Base-by-base conservation (phyloP, 1,284 basidiomycete genomes). In the Fomitopsis pinicola region DNA sequence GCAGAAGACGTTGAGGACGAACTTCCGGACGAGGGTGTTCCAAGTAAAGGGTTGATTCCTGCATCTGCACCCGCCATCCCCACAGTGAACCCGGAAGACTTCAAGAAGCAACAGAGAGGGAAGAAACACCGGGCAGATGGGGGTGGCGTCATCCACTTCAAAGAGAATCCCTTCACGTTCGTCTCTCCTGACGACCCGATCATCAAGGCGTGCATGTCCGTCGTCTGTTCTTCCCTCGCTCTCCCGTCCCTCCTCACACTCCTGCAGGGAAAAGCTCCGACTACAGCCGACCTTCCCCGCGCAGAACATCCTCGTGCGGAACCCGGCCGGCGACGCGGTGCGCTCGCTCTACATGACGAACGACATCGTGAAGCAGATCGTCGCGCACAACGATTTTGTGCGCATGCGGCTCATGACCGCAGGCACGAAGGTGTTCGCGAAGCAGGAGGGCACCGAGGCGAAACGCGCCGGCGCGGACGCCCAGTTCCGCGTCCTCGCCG, bases 291-390 rank as follows among this genome's bases (percentile, higher is more conserved):
- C 77, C 53, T 98, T 96, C 76, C 93, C 94, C 7, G 80, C 84
- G 17, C 77, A 77, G 59, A 94, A 91, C 73, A 80, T 92, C 57
- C 92, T 93, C 61, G 94, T 98, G 15, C 89, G 97, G 63, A 98
- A 97, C 73, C 88, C 92, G 1, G 83, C 80, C 35, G 94, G 92
- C 42, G 88, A 91, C 33, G 79, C 86, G 17, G 82, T 91, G 26
- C 88, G 96, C 46, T 91, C 92, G 7, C 81, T 98, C 57, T 98
- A 98, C 80, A 81, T 98, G 64, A 90, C 92, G 59, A 97, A 97
- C 68, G 85, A 89, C 68, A 79, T 92, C 64, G 91, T 96, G 68
- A 93, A 91, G 74, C 78, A 82, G 17, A 82, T 99, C 64, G 83
- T 98, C 62, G 72, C 82, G 55, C 81, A 89, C 72, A 98, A 98